Percentiles rank a stretch among this genome's conserved stretches.
Conservation (phyloP, 78 protist genomes). For the Capsaspora owczarzaki region DNA sequence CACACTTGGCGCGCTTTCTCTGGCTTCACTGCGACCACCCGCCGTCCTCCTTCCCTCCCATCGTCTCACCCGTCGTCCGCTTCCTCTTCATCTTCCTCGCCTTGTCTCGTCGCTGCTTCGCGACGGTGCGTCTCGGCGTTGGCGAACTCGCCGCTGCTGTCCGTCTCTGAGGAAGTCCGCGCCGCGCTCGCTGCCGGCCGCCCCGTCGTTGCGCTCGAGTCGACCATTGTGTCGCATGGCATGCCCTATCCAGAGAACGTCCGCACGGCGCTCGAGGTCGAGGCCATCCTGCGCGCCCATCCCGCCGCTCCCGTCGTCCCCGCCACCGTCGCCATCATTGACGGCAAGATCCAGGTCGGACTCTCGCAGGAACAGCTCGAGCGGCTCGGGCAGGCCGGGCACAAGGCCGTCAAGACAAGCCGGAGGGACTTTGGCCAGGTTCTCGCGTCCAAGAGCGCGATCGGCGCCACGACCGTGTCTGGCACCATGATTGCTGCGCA, state of each 20-base stretch:
- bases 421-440: conserved; percentile 81
- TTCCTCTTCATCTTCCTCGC: too few relatives aligned
- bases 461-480: conserved; percentile 93
- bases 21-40: too few relatives aligned
- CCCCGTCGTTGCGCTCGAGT: conserved; percentile 91
- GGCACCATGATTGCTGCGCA: conserved; percentile 79
- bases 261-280: conserved; percentile 71
- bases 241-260: conserved; percentile 80
- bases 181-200: conserved; percentile 33
- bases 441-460: conserved; percentile 12
- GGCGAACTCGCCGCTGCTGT: too few relatives aligned
- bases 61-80: too few relatives aligned
- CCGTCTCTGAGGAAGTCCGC: conserved; percentile 24
- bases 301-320: conserved; percentile 85
- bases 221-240: conserved; percentile 93
- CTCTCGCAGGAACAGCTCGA: conserved; percentile 28
- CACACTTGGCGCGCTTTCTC: too few relatives aligned
- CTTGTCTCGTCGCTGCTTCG: too few relatives aligned
- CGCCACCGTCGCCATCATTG: conserved; percentile 86
- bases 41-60: too few relatives aligned
- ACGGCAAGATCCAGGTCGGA: conserved; percentile 56
- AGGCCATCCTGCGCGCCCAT: conserved; percentile 48
- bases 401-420: conserved; percentile 52
- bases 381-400: conserved; percentile 44
- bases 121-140: too few relatives aligned